phyloP scores from a whole-genome alignment of 2,329 filamentous ascomycete genomes.

The Fusarium sp. region DNA sequence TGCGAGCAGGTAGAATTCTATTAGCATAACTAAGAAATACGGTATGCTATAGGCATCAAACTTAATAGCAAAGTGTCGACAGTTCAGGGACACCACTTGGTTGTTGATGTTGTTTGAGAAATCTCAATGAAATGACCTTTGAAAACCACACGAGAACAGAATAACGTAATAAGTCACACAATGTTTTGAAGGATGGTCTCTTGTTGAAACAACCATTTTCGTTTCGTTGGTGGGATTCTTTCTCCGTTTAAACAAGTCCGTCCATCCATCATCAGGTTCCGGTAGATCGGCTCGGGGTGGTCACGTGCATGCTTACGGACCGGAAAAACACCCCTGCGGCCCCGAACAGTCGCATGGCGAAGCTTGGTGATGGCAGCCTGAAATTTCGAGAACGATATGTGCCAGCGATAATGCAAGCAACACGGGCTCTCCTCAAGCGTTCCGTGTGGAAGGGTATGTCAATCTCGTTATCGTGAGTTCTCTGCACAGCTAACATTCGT shows the following conservation, averaged over 20 bases:
- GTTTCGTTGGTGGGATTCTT: slow-evolving; percentile 36
- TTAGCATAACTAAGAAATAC: background rate
- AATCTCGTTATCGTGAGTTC: background rate
- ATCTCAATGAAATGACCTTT: background rate
- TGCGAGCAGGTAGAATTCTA: background rate
- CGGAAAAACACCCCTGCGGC: slow-evolving; percentile 32
- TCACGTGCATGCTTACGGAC: slow-evolving; percentile 18
- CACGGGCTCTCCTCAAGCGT: slow-evolving; percentile 74
- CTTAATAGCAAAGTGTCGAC: background rate
- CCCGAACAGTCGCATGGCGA: slow-evolving; percentile 27
- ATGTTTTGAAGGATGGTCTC: slow-evolving; percentile 4
- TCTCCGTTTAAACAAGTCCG: slow-evolving; percentile 22
- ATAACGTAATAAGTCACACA: slow-evolving; percentile 14
- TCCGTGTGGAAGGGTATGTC: slow-evolving; percentile 87
- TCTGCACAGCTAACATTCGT: slow-evolving; percentile 36
- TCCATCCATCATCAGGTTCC: background rate
- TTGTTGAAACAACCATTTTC: slow-evolving; percentile 23
- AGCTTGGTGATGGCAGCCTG: slow-evolving; percentile 31
- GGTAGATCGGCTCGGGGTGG: slow-evolving; percentile 17
- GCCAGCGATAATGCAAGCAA: slow-evolving; percentile 70
- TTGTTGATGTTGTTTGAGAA: background rate
- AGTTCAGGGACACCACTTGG: slow-evolving; percentile 5
- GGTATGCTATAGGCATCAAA: background rate
- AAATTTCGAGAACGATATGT: slow-evolving; percentile 44
- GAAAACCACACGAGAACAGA: background rate